phyloP scores from a whole-genome alignment of 177 flowering plant genomes.

The Vitis hybrid region DNA sequence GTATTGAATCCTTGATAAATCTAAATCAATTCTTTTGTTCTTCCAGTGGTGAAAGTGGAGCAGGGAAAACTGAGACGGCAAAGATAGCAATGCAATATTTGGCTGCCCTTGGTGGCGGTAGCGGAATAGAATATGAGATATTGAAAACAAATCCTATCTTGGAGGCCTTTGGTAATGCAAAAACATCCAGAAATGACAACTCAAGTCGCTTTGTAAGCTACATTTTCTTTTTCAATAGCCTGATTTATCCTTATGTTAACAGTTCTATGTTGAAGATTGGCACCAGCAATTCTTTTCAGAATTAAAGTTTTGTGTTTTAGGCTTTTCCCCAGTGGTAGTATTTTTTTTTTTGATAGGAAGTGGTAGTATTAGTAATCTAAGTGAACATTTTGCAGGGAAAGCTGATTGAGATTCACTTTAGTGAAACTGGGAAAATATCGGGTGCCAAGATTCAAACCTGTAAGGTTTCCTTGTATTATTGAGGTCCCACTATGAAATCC shows the following conservation, averaged over 20 bases:
- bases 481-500: not conserved
- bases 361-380: conserved; percentile 4
- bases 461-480: conserved; percentile 39
- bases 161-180: conserved; percentile 99
- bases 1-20: not conserved
- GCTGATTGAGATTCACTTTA: conserved; percentile 94
- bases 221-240: conserved; percentile 5
- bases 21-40: conserved; percentile 9
- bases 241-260: not conserved
- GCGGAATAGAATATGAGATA: conserved; percentile 94
- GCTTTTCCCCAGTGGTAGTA: conserved; percentile 1
- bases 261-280: not conserved
- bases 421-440: conserved; percentile 91
- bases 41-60: conserved; percentile 97
- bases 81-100: conserved; percentile 98
- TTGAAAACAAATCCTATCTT: conserved; percentile 94
- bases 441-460: conserved; percentile 98
- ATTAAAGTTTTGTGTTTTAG: not conserved
- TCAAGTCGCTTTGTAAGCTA: conserved; percentile 97
- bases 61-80: conserved; percentile 98
- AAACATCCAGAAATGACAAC: conserved; percentile 92
- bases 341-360: not conserved
- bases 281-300: not conserved
- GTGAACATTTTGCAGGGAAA: conserved; percentile 66
- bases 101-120: conserved; percentile 98